Evolutionary conservation across 1,284 basidiomycete genomes (phyloP).

Genomic region (Trichosporon sp.): DNA sequence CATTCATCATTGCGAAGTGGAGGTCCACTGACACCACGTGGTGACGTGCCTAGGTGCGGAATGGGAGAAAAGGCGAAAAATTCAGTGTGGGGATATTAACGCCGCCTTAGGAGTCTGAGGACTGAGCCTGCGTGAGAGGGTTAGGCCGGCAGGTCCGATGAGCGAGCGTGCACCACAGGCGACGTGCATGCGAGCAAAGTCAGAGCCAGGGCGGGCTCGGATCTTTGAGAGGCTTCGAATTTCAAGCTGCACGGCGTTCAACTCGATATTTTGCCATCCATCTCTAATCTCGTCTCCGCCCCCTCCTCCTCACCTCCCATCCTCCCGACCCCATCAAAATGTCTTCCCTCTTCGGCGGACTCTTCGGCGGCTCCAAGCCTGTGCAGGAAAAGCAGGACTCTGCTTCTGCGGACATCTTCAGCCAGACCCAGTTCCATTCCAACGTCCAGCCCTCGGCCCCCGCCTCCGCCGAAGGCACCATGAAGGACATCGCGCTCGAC

Average conservation of each 20-base stretch:
- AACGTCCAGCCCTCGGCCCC: conserved; percentile 24
- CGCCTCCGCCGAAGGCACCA: conserved; percentile 6
- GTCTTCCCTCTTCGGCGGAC: conserved; percentile 46
- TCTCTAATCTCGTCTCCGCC: not conserved
- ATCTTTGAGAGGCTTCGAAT: not conserved
- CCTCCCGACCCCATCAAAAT: conserved; percentile 16
- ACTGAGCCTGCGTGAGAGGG: not conserved
- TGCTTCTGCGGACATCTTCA: conserved; percentile 43
- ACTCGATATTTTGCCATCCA: conserved; percentile 7
- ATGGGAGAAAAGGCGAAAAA: conserved; percentile 3
- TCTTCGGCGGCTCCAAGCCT: conserved; percentile 29
- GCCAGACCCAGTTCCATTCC: conserved; percentile 39
- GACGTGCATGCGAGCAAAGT: not conserved
- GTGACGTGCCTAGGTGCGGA: not conserved
- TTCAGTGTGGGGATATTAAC: not conserved
- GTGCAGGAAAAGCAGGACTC: conserved; percentile 22
- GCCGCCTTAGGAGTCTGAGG: not conserved
- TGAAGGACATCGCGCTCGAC: conserved; percentile 3
- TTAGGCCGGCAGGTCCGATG: conserved; percentile 1
- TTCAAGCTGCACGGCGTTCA: conserved; percentile 3
- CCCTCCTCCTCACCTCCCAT: conserved; percentile 1
- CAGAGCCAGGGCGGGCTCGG: not conserved
- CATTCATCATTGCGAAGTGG: conserved; percentile 1
- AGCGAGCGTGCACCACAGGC: not conserved
- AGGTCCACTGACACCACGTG: not conserved